phyloP scores from a whole-genome alignment of 2,329 filamentous ascomycete species.

The Penicillium freii region DNA sequence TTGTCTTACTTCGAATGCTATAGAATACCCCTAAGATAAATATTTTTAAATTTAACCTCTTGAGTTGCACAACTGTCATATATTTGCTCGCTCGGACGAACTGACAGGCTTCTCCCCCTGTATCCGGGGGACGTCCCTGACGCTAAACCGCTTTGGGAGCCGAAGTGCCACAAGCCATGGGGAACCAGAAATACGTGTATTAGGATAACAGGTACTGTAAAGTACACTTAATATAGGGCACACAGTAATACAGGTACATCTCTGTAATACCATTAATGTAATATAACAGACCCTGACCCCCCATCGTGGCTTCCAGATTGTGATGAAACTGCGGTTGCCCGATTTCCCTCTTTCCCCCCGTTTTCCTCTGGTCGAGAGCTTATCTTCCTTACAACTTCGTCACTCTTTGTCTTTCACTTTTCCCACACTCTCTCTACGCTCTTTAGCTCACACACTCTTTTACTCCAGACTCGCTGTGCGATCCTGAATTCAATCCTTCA shows the following conservation, averaged over 20 bases:
- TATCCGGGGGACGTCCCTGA: slow-evolving; percentile 12
- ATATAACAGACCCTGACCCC: slow-evolving; percentile 7
- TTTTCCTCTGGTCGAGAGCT: slow-evolving; percentile 12
- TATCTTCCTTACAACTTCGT: slow-evolving; percentile 22
- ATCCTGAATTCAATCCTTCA: slow-evolving; percentile 12
- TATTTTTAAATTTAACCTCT: not conserved
- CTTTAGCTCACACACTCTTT: slow-evolving; percentile 20
- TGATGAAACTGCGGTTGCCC: slow-evolving; percentile 13
- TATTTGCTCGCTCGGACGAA: not conserved
- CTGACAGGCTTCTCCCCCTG: not conserved
- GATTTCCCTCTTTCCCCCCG: not conserved
- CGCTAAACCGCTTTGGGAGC: slow-evolving; percentile 11
- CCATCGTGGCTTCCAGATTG: slow-evolving; percentile 7
- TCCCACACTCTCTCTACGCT: slow-evolving; percentile 16
- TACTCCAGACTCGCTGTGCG: slow-evolving; percentile 22
- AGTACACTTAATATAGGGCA: not conserved
- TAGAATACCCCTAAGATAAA: not conserved
- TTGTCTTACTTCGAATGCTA: not conserved
- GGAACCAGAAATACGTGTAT: slow-evolving; percentile 4
- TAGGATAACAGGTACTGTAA: not conserved
- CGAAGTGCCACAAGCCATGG: slow-evolving; percentile 5
- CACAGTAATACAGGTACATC: not conserved
- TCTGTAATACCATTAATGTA: not conserved
- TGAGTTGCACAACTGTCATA: not conserved
- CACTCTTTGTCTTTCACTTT: slow-evolving; percentile 26